Evolutionary conservation across 352 stramenopile species (phyloP).

Genomic region (Phytophthora uliginosa): DNA sequence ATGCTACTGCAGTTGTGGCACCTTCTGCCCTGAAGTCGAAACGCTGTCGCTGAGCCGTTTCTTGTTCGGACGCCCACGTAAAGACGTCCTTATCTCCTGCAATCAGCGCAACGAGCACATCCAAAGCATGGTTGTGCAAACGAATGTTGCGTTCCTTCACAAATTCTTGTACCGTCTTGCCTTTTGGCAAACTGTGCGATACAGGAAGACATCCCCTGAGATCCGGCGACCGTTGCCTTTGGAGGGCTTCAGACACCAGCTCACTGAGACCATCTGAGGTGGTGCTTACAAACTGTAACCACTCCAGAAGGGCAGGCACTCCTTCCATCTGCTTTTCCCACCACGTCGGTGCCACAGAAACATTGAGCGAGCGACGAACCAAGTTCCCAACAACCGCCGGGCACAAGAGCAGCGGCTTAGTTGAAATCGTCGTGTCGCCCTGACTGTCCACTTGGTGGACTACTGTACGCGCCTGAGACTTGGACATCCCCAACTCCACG

Average conservation of each 20-base stretch:
- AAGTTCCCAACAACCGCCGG: slow-evolving; percentile 56
- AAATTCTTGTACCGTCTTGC: slow-evolving; percentile 44
- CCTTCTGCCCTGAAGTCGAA: slow-evolving; percentile 46
- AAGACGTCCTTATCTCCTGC: slow-evolving; percentile 35
- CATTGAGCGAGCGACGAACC: slow-evolving; percentile 72
- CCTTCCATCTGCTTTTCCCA: slow-evolving; percentile 74
- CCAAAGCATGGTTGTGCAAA: slow-evolving; percentile 43
- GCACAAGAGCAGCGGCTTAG: slow-evolving; percentile 60
- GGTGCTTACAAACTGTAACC: slow-evolving; percentile 77
- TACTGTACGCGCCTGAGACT: slow-evolving; percentile 50
- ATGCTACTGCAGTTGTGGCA: slow-evolving; percentile 18
- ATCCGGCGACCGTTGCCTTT: slow-evolving; percentile 51
- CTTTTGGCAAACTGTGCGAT: slow-evolving; percentile 35
- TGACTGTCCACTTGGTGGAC: slow-evolving; percentile 72
- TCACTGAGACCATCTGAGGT: slow-evolving; percentile 78
- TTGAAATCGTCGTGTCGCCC: slow-evolving; percentile 63
- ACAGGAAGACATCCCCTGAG: slow-evolving; percentile 48
- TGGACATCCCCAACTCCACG: slow-evolving; percentile 63
- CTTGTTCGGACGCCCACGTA: slow-evolving; percentile 45
- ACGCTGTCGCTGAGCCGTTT: slow-evolving; percentile 40
- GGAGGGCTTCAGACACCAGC: slow-evolving; percentile 73
- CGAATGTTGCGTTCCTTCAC: slow-evolving; percentile 47
- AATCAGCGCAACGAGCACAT: slow-evolving; percentile 31
- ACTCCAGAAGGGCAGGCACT: slow-evolving; percentile 68
- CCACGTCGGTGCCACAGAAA: slow-evolving; percentile 75